A percentile compares a stretch with the other conserved stretches of the same genome.
Evolutionary conservation across 768 basidiomycete genomes (phyloP).

Genomic region (Psilocybe tampanensis): DNA sequence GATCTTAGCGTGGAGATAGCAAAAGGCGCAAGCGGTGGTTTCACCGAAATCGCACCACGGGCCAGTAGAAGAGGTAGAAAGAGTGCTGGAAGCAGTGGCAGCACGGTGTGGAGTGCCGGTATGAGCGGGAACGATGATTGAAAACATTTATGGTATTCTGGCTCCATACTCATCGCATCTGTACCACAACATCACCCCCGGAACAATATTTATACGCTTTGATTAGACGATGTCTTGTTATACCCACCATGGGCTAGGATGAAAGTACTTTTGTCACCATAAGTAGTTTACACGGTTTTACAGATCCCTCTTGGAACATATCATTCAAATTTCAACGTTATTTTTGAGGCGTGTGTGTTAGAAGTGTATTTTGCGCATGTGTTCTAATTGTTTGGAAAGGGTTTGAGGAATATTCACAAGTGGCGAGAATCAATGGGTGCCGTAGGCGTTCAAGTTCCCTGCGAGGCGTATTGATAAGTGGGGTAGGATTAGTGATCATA

Average conservation of each 20-base stretch:
- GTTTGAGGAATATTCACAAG: slow-evolving; percentile 63
- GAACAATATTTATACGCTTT: slow-evolving; percentile 5
- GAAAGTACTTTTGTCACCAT: background rate
- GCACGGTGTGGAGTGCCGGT: slow-evolving; percentile 88
- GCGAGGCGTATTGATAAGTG: background rate
- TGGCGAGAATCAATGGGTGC: slow-evolving; percentile 69
- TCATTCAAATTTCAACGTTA: background rate
- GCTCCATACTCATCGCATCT: background rate
- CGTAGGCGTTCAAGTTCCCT: slow-evolving; percentile 71
- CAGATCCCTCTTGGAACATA: too few relatives aligned
- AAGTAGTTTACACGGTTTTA: too few relatives aligned
- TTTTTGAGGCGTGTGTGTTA: slow-evolving; percentile 32
- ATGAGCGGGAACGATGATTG: slow-evolving; percentile 66
- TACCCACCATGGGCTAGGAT: slow-evolving; percentile 10
- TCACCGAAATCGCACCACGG: slow-evolving; percentile 71
- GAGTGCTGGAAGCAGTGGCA: slow-evolving; percentile 67
- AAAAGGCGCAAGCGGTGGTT: slow-evolving; percentile 71
- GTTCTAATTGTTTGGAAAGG: slow-evolving; percentile 81
- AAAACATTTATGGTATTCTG: slow-evolving; percentile 1
- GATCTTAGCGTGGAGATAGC: slow-evolving; percentile 73
- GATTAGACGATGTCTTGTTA: slow-evolving; percentile 11
- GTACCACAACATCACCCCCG: background rate
- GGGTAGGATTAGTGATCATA: background rate
- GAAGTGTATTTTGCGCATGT: slow-evolving; percentile 77
- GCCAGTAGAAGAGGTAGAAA: slow-evolving; percentile 60